Percentiles rank a stretch among this genome's conserved stretches.
phyloP scores from a whole-genome alignment of 1,139 yeast species.

The Lodderomyces parapsilosis region DNA sequence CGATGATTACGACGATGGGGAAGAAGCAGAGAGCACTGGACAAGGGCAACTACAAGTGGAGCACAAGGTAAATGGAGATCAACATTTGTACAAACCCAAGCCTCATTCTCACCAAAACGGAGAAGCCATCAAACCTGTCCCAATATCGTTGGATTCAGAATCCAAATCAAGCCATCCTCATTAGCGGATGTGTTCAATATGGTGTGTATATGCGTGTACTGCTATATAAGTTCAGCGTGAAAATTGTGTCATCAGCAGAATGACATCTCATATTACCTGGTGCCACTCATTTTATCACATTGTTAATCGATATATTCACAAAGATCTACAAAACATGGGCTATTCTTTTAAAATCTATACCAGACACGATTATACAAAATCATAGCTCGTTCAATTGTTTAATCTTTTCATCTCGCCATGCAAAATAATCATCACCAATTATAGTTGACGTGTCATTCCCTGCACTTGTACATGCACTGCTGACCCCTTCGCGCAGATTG shows the following conservation, averaged over 20 bases:
- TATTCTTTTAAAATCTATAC: not conserved
- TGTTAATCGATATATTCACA: no score
- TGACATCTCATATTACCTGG: no score
- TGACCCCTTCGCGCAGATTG: not conserved
- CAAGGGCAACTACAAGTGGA: slow-evolving; percentile 1
- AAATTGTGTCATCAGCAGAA: no score
- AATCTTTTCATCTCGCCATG: slow-evolving; percentile 42
- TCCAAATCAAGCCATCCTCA: not conserved
- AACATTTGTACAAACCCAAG: not conserved
- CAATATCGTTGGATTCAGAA: not conserved
- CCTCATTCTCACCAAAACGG: not conserved
- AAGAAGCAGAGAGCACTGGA: slow-evolving; percentile 5
- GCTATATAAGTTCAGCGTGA: no score
- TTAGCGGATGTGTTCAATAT: not conserved
- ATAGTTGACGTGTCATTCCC: slow-evolving; percentile 37
- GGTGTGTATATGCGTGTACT: slow-evolving; percentile 4
- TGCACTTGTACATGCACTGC: slow-evolving; percentile 1
- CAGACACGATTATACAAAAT: not conserved
- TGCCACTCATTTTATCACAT: no score
- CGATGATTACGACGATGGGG: slow-evolving; percentile 11
- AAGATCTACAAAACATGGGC: not conserved
- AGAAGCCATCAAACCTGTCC: not conserved
- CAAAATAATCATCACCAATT: slow-evolving; percentile 41
- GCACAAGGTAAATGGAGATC: not conserved
- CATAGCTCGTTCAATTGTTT: slow-evolving; percentile 25